Evolutionary conservation across 2,329 filamentous ascomycete species (phyloP).

Genomic region (Pseudogymnoascus sp.): DNA sequence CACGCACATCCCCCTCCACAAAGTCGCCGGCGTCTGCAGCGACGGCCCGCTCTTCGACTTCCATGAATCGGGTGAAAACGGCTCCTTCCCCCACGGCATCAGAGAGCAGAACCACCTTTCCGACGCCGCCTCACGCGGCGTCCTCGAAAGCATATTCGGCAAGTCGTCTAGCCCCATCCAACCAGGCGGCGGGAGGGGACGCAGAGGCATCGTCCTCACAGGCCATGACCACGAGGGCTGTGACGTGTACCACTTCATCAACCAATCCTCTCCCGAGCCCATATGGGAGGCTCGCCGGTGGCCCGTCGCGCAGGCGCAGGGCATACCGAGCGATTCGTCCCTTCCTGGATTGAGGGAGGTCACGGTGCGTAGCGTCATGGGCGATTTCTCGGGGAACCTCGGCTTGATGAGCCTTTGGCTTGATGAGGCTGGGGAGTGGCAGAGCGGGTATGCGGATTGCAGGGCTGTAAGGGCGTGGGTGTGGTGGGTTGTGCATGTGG

Average conservation of each 20-base stretch:
- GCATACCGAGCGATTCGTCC: constrained; percentile 36
- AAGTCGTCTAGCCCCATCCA: constrained; percentile 57
- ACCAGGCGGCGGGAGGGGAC: constrained; percentile 54
- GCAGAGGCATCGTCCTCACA: constrained; percentile 74
- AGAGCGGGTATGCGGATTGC: constrained; percentile 72
- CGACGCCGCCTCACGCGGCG: constrained; percentile 59
- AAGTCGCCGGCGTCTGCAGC: constrained; percentile 71
- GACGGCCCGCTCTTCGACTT: constrained; percentile 81
- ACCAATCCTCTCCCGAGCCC: constrained; percentile 41
- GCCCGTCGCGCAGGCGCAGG: constrained; percentile 35
- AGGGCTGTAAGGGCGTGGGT: constrained; percentile 77
- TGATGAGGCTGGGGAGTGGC: constrained; percentile 52
- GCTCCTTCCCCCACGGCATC: constrained; percentile 62
- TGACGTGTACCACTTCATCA: constrained; percentile 77
- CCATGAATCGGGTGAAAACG: constrained; percentile 40
- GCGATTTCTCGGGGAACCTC: constrained; percentile 85
- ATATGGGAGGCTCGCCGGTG: constrained; percentile 33
- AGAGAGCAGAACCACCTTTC: constrained; percentile 90
- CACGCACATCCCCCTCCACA: constrained; percentile 88
- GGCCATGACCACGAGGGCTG: constrained; percentile 96
- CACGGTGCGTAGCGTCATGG: constrained; percentile 98
- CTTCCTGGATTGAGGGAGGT: constrained; percentile 72
- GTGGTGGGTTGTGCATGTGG: constrained; percentile 85
- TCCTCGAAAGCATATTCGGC: constrained; percentile 81
- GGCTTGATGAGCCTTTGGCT: constrained; percentile 71